phyloP scores from a whole-genome alignment of 73 alveolate species.

The Paramecium biaurelia region DNA sequence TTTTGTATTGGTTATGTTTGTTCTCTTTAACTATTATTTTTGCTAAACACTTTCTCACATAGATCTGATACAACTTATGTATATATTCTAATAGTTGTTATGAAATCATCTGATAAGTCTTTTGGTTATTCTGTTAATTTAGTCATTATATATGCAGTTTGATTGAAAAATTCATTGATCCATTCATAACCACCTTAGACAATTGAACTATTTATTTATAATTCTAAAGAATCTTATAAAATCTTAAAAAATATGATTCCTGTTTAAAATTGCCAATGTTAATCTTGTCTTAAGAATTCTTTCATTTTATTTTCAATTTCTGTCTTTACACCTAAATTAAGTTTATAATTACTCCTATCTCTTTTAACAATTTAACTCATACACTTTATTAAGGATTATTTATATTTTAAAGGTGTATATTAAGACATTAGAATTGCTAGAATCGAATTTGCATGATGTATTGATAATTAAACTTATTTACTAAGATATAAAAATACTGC shows the following conservation, averaged over 20 bases:
- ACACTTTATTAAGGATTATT: neutral
- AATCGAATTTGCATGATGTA: neutral
- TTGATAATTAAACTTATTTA: neutral
- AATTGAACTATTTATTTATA: neutral
- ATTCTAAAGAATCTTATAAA: neutral
- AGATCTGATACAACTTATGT: neutral
- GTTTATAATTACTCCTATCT: neutral
- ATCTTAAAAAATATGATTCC: neutral
- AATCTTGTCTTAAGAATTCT: neutral
- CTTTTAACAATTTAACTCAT: neutral
- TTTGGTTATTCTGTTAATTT: neutral
- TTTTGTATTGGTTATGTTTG: neutral
- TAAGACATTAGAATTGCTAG: neutral
- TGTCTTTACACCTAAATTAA: neutral
- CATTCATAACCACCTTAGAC: neutral
- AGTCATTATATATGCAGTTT: neutral
- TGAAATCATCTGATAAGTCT: neutral
- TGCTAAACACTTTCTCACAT: neutral
- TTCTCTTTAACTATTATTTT: neutral
- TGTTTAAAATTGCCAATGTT: neutral
- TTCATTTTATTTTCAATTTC: constrained; percentile 10
- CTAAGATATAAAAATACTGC: neutral
- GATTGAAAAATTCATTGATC: neutral
- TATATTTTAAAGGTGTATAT: neutral
- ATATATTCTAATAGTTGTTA: neutral